These are phyloP conservation scores for Psidium guajava DNA, from an alignment of 345 rosid species.

Conservation along the genomic window DNA sequence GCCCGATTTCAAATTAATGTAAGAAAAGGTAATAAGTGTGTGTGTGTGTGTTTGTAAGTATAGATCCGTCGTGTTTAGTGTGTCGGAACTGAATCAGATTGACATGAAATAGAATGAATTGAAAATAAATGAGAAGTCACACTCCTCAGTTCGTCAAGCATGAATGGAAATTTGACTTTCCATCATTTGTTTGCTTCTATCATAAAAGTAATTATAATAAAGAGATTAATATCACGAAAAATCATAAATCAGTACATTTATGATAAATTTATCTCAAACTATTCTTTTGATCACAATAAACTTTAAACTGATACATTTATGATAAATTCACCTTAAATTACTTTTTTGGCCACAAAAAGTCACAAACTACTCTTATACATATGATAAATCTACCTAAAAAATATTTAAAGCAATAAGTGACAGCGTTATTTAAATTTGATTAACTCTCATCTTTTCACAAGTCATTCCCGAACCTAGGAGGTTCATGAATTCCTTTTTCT, in stretches of 20 bases:
- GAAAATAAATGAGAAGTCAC: background rate
- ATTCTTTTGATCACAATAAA: too few relatives aligned
- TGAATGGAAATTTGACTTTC: background rate
- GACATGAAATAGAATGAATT: background rate
- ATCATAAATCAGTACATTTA: too few relatives aligned
- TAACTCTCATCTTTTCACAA: background rate
- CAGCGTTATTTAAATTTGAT: background rate
- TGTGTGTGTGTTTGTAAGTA: background rate
- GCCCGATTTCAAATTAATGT: background rate
- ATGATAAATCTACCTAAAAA: too few relatives aligned
- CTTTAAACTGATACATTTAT: too few relatives aligned
- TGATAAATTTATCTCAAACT: too few relatives aligned
- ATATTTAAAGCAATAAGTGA: background rate
- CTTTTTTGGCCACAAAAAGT: too few relatives aligned
- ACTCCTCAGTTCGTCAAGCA: fast-evolving
- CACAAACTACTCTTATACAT: too few relatives aligned
- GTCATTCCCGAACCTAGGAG: background rate
- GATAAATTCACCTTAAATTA: too few relatives aligned
- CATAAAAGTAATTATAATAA: background rate
- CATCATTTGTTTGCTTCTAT: background rate
- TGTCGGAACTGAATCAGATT: background rate
- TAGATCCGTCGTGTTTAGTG: background rate
- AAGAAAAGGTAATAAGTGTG: background rate
- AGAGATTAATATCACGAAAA: too few relatives aligned
- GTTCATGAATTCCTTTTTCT: background rate